These are phyloP conservation scores for Scalesia atractyloides DNA, from an alignment of 129 eudicot genomes.

Conservation along the genomic window DNA sequence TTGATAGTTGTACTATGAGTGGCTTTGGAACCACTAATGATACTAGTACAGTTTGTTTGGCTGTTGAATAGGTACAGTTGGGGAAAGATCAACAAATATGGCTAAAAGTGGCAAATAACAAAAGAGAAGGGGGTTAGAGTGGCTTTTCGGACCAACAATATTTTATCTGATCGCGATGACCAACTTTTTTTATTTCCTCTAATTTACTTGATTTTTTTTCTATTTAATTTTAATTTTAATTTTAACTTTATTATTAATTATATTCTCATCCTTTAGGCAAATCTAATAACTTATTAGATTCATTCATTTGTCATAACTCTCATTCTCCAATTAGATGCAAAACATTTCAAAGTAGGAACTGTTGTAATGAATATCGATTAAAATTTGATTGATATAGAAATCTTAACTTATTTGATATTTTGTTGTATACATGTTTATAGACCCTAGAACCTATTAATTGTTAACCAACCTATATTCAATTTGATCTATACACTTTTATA, in stretches of 20 bases:
- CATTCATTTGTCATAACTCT: slow-evolving; percentile 47
- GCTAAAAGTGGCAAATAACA: slow-evolving; percentile 48
- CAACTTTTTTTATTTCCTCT: slow-evolving; percentile 29
- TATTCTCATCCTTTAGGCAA: slow-evolving; percentile 23
- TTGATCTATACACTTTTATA: no score
- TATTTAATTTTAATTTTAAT: slow-evolving; percentile 19
- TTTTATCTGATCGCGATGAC: slow-evolving; percentile 65
- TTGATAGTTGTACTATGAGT: slow-evolving; percentile 4
- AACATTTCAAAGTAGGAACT: slow-evolving; percentile 24
- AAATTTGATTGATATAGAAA: slow-evolving; percentile 9
- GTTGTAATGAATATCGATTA: slow-evolving; percentile 30
- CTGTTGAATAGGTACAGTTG: slow-evolving; percentile 79
- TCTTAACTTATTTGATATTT: not conserved
- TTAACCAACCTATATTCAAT: no score
- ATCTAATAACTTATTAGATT: slow-evolving; percentile 39
- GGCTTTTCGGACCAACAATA: slow-evolving; percentile 71
- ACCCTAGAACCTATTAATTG: no score
- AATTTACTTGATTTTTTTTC: slow-evolving; percentile 38
- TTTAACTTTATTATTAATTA: slow-evolving; percentile 11
- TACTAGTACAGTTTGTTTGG: slow-evolving; percentile 79
- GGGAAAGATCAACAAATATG: slow-evolving; percentile 39
- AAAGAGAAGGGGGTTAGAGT: slow-evolving; percentile 45
- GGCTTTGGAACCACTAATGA: slow-evolving; percentile 37
- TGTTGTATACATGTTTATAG: no score
- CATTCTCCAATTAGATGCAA: slow-evolving; percentile 34